Evolutionary conservation across 441 rosid species (phyloP).

Genomic region (Pelargonium cotyledonis): DNA sequence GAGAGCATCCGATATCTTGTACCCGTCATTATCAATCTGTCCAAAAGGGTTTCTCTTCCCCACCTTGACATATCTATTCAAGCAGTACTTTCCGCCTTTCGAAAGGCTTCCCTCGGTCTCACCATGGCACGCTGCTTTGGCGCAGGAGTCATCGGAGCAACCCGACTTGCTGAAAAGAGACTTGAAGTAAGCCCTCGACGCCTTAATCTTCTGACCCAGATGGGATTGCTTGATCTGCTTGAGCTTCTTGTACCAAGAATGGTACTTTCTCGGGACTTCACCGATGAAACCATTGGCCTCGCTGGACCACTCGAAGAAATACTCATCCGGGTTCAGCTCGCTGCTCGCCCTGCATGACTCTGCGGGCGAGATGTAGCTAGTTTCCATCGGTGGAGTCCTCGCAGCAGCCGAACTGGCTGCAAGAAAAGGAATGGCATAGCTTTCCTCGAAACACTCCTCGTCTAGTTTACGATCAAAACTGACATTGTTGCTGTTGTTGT

Average conservation of each 20-base stretch:
- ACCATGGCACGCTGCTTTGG: conserved; percentile 30
- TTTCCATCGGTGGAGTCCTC: conserved; percentile 27
- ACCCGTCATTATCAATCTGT: conserved; percentile 8
- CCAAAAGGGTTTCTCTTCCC: conserved; percentile 31
- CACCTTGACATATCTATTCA: conserved; percentile 26
- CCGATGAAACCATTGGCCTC: conserved; percentile 37
- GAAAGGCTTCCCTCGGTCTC: conserved; percentile 15
- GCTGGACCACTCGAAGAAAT: conserved; percentile 53
- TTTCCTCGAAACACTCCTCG: conserved; percentile 16
- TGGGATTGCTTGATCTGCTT: conserved; percentile 45
- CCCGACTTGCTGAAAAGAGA: conserved; percentile 53
- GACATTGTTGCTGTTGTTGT: conserved; percentile 11
- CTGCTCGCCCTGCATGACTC: conserved; percentile 53
- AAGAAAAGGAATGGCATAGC: conserved; percentile 18
- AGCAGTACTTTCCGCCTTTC: conserved; percentile 16
- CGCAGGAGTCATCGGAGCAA: conserved; percentile 43
- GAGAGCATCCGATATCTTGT: conserved; percentile 24
- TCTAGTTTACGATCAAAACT: neutral
- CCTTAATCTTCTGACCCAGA: conserved; percentile 54
- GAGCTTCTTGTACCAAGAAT: conserved; percentile 53
- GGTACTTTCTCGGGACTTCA: conserved; percentile 21
- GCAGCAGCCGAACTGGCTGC: neutral
- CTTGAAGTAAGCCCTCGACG: conserved; percentile 57
- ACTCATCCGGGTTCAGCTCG: conserved; percentile 49
- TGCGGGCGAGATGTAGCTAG: conserved; percentile 37